Percentiles rank a stretch among this genome's conserved stretches.
These are phyloP conservation scores for Trypanosoma vivax DNA, from an alignment of 208 protist species.

Conservation along the genomic window DNA sequence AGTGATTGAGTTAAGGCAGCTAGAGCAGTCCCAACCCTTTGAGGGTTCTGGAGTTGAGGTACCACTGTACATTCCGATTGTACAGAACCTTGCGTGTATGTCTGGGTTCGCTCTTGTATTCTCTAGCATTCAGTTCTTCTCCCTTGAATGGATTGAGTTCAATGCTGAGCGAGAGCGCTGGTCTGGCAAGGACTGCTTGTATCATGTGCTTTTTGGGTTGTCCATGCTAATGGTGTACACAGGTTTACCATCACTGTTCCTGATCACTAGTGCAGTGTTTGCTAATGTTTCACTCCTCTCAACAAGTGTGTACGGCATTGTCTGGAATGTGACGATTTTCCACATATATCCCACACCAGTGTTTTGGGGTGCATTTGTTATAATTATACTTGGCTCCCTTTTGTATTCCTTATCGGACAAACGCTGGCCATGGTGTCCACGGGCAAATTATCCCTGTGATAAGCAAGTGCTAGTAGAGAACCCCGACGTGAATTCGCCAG, in stretches of 20 bases:
- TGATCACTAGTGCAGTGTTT: constrained; percentile 71
- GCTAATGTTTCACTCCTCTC: constrained; percentile 77
- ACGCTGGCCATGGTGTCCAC: constrained; percentile 32
- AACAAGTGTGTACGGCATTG: constrained; percentile 67
- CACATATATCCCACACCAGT: constrained; percentile 56
- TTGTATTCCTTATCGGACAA: constrained; percentile 71
- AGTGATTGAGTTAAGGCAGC: neutral
- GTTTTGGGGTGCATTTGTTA: constrained; percentile 65
- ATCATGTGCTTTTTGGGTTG: constrained; percentile 75
- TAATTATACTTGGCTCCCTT: constrained; percentile 61
- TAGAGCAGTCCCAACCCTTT: neutral
- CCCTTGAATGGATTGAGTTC: constrained; percentile 62
- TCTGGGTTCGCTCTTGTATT: constrained; percentile 61
- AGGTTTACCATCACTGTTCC: constrained; percentile 58
- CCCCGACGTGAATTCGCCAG: too few relatives aligned
- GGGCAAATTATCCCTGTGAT: constrained; percentile 61
- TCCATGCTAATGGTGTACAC: constrained; percentile 82
- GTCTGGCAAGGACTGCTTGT: constrained; percentile 58
- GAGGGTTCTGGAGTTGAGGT: constrained; percentile 17
- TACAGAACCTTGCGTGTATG: constrained; percentile 76
- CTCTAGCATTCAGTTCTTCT: constrained; percentile 75
- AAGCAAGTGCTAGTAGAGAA: constrained; percentile 3
- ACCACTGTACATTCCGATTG: constrained; percentile 56
- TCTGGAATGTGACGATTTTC: constrained; percentile 82
- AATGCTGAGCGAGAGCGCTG: constrained; percentile 31